Conservation (phyloP, 441 rosid species). For the Syzygium malaccense region DNA sequence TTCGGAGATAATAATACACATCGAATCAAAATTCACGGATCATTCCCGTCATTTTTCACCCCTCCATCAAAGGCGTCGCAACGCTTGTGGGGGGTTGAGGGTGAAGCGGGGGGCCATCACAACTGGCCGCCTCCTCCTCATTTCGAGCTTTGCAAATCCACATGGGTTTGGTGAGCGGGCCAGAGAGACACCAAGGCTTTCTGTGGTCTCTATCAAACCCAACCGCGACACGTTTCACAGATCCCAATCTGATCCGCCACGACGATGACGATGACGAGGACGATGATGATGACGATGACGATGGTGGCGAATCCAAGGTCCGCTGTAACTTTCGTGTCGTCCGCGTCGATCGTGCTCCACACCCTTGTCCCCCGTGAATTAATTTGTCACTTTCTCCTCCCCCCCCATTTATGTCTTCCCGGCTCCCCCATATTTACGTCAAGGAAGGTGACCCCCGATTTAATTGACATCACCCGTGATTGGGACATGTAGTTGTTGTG, state of each 20-base stretch:
- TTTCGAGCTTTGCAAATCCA: neutral
- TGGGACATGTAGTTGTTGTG: neutral
- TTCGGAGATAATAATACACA: fast-evolving
- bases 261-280: neutral
- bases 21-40: neutral
- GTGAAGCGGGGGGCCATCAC: neutral
- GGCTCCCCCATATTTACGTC: neutral
- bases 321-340: neutral
- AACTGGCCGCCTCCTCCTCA: neutral
- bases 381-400: neutral
- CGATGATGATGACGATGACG: fast-evolving
- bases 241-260: neutral
- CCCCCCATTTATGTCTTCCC: neutral
- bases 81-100: neutral
- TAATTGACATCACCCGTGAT: neutral
- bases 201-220: neutral
- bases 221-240: neutral
- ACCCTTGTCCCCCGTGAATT: neutral
- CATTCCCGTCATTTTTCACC: neutral
- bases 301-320: neutral
- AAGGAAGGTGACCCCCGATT: neutral
- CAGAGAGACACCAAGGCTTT: neutral
- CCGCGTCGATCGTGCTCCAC: neutral
- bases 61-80: neutral
- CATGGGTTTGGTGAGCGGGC: neutral